Conservation (phyloP, 208 protist genomes). For the Leishmania mexicana region DNA sequence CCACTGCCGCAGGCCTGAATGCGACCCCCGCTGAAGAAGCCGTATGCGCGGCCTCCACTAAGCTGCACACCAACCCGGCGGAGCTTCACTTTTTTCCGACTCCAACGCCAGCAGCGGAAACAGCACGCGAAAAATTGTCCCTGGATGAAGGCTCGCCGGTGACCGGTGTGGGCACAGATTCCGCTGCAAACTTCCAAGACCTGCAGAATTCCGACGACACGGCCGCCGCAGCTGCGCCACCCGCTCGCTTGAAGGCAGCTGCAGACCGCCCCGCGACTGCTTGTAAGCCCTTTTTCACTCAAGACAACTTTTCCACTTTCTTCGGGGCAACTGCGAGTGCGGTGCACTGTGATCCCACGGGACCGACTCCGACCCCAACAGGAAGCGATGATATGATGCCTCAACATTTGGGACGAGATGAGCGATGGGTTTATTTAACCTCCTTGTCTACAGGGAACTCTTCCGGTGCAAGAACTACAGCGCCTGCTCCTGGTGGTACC, state of each 20-base stretch:
- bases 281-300: background rate
- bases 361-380: background rate
- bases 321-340: background rate
- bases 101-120: too few relatives aligned
- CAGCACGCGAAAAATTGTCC: too few relatives aligned
- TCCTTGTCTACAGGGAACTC: background rate
- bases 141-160: too few relatives aligned
- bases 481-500: constrained; percentile 4
- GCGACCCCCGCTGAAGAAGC: too few relatives aligned
- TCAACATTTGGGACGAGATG: constrained; percentile 1
- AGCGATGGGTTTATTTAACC: constrained; percentile 21
- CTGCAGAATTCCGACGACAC: too few relatives aligned
- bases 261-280: background rate
- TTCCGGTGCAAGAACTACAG: background rate
- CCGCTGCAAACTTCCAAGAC: too few relatives aligned
- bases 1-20: too few relatives aligned
- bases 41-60: too few relatives aligned
- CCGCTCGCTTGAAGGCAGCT: background rate
- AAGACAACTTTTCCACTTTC: constrained; percentile 18
- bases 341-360: background rate
- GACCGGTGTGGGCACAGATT: too few relatives aligned
- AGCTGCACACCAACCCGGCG: too few relatives aligned
- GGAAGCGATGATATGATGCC: background rate
- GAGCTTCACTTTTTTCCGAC: too few relatives aligned
- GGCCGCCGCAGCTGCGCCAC: background rate